These are phyloP conservation scores for Globisporangium iwayamae DNA, from an alignment of 352 stramenopile genomes.

Conservation along the genomic window DNA sequence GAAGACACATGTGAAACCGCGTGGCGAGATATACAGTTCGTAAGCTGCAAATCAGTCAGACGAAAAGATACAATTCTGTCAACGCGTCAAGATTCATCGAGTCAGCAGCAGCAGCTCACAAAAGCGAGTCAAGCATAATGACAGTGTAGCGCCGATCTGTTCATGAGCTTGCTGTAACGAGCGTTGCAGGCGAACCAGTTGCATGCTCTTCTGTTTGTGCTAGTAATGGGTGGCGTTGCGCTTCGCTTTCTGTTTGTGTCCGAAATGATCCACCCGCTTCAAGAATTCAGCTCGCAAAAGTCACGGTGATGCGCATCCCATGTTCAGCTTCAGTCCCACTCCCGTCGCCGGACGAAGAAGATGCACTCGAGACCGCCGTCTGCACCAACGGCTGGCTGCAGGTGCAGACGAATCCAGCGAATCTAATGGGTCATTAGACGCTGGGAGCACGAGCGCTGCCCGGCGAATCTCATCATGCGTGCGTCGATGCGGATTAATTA, in stretches of 20 bases:
- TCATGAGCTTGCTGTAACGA: no score
- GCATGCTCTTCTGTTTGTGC: background rate
- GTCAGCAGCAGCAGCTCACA: no score
- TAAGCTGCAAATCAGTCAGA: background rate
- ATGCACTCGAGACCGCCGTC: background rate
- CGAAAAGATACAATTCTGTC: background rate
- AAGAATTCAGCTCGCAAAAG: conserved; percentile 1
- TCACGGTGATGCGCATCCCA: background rate
- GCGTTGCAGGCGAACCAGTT: background rate
- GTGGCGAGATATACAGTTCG: background rate
- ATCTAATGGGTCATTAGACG: background rate
- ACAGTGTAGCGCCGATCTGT: background rate
- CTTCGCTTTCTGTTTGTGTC: background rate
- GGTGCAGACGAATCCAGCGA: conserved; percentile 5
- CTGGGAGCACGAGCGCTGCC: background rate
- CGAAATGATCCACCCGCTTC: background rate
- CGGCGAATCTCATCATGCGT: background rate
- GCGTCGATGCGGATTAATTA: no score
- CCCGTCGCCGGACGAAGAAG: background rate
- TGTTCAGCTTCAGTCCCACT: background rate
- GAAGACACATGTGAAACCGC: background rate
- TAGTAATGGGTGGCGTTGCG: background rate
- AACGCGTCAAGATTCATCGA: background rate
- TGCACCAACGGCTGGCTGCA: background rate
- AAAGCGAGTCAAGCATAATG: background rate